Evolutionary conservation across 1,284 basidiomycete species (phyloP).

Genomic region (Tilletia caries): DNA sequence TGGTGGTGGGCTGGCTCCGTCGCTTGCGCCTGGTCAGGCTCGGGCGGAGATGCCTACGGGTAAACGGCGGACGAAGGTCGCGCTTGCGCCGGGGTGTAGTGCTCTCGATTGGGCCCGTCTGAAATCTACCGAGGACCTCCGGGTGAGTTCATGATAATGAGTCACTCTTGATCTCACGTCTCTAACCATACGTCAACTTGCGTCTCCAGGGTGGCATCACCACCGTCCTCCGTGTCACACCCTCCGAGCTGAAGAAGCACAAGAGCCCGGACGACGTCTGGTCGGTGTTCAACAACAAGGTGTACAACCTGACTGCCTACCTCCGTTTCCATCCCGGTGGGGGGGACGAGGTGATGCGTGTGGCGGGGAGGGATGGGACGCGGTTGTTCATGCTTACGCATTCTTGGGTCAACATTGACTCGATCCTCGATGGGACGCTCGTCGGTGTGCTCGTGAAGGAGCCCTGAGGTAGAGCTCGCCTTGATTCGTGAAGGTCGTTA

Average conservation of each 20-base stretch:
- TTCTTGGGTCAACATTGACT: constrained; percentile 89
- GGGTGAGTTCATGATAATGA: constrained; percentile 51
- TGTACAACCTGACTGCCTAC: constrained; percentile 95
- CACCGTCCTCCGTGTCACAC: constrained; percentile 69
- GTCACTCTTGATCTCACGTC: constrained; percentile 55
- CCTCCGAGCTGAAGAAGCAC: constrained; percentile 78
- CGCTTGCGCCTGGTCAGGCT: not conserved
- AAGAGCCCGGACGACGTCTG: constrained; percentile 83
- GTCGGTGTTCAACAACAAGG: constrained; percentile 86
- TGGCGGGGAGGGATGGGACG: constrained; percentile 89
- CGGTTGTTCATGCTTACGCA: constrained; percentile 74
- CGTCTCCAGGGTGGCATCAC: constrained; percentile 39
- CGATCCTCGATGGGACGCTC: constrained; percentile 85
- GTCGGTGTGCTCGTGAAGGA: constrained; percentile 76
- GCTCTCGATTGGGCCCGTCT: constrained; percentile 91
- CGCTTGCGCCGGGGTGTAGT: constrained; percentile 83
- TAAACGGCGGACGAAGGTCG: constrained; percentile 66
- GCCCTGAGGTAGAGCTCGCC: too few species aligned
- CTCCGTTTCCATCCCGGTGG: constrained; percentile 90
- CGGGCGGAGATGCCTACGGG: constrained; percentile 7
- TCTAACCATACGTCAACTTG: too few species aligned
- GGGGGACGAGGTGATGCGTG: constrained; percentile 88
- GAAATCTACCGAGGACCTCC: constrained; percentile 61
- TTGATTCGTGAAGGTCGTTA: not conserved
- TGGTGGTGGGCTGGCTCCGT: not conserved